Evolutionary conservation across 2,329 filamentous ascomycete genomes (phyloP), one percentile per base, ranked within the genome.

Genomic region (Ophiostoma perfectum): DNA sequence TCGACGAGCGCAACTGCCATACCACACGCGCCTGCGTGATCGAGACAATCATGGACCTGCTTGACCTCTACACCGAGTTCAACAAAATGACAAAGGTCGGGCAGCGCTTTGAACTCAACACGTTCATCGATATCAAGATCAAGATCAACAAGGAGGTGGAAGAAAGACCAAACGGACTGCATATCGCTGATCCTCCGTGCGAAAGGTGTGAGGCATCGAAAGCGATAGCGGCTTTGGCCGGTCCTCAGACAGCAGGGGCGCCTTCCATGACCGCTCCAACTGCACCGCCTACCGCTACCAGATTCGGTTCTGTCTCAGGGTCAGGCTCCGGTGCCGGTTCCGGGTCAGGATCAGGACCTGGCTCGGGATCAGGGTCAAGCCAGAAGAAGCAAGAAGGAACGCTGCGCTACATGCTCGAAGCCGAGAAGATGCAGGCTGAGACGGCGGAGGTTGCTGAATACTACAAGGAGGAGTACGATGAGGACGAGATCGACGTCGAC

Each of bases 61-160:
- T 98, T 39, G 94, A 99, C 75, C 84, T 98, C 2, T 98, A 97
- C 78, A 95, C 92, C 0, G 91, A 96, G 75, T 90, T 96, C 75
- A 86, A 87, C 67, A 85, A 86, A 72, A 82, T 84, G 66, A 97
- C 93, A 45, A 87, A 89, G 66, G 82, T 97, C 27, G 93, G 93
- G 6, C 82, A 85, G 16, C 81, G 85, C 64, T 90, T 92, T 77
- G 86, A 89, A 64, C 82, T 94, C 60, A 89, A 94, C 73, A 85
- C 84, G 67, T 94, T 97, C 76, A 91, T 98, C 75, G 87, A 90
- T 72, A 88, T 96, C 73, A 92, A 95, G 76, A 97, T 98, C 71
- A 84, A 86, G 38, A 83, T 97, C 71, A 97, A 98, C 78, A 86
- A 91, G 74, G 90, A 96, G 78, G 84, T 92, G 65, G 88, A 92